Evolutionary conservation across 345 rosid genomes (phyloP).

Genomic region (Syzygium aromaticum): DNA sequence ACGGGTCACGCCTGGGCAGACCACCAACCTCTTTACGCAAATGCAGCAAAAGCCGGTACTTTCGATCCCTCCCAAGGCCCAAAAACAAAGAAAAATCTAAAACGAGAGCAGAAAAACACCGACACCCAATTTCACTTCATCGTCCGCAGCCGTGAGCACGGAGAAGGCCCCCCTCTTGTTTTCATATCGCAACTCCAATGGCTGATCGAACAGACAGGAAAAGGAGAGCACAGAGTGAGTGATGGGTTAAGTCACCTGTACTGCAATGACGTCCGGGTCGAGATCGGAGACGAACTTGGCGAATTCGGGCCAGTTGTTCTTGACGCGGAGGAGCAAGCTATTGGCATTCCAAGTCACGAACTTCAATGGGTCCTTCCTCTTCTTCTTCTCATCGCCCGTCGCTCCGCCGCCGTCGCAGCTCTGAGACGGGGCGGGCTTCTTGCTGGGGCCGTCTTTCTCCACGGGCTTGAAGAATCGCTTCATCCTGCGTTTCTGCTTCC

Average conservation of each 20-base stretch:
- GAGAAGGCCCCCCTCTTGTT: not conserved
- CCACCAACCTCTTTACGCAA: not conserved
- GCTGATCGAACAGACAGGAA: not conserved
- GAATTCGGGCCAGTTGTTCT: slow-evolving; percentile 82
- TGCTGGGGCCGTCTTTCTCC: slow-evolving; percentile 69
- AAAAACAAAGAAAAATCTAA: not conserved
- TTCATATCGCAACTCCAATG: not conserved
- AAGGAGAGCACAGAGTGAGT: not conserved
- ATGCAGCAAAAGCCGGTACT: not conserved
- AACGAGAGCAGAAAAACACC: not conserved
- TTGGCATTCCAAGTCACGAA: slow-evolving; percentile 94
- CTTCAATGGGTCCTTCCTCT: slow-evolving; percentile 52
- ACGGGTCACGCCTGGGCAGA: not conserved
- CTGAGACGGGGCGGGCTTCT: slow-evolving; percentile 53
- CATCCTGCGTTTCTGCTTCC: slow-evolving; percentile 24
- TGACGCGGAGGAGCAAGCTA: slow-evolving; percentile 89
- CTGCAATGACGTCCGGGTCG: slow-evolving; percentile 82
- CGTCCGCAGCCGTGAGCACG: not conserved
- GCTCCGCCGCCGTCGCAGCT: slow-evolving; percentile 5
- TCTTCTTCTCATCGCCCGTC: slow-evolving; percentile 14
- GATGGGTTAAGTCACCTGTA: slow-evolving; percentile 40
- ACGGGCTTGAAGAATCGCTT: slow-evolving; percentile 93
- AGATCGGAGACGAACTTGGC: slow-evolving; percentile 46
- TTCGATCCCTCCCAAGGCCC: not conserved
- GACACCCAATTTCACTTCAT: not conserved